Evolutionary conservation across 352 stramenopile species (phyloP), one percentile per base, ranked within the genome.

Genomic region (Pythium rhizo-oryzae): DNA sequence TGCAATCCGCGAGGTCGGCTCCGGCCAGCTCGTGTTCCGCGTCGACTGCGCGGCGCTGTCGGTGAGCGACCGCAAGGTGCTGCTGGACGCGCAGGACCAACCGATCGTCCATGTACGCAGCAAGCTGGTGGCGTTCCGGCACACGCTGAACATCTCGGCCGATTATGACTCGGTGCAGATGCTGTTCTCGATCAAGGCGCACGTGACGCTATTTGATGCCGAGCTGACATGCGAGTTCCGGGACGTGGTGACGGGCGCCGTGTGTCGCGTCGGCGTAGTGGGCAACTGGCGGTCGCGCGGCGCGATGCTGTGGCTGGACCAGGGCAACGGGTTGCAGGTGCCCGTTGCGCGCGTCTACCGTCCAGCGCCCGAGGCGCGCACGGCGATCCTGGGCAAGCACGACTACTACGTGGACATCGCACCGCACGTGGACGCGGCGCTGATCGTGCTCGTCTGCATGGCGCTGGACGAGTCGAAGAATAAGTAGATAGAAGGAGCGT

Each of bases 391-490:
- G n/a, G n/a, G n/a, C n/a, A n/a, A n/a, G n/a, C n/a, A n/a, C n/a
- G n/a, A n/a, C n/a, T n/a, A n/a, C n/a, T n/a, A n/a, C n/a, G n/a
- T n/a, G n/a, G n/a, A n/a, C n/a, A n/a, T n/a, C n/a, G n/a, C n/a
- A n/a, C n/a, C n/a, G n/a, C n/a, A n/a, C n/a, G n/a, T n/a, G n/a
- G n/a, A 25, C 43, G 19, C 67, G 59, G 18, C 35, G 21, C 47
- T 78, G 15, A 67, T 78, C 35, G 55, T 69, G 16, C 35, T 80
- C 19, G n/a, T 80, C 28, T 77, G 69, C 33, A 47, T 69, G 1
- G 61, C 65, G 1, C n/a, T 80, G 37, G 65, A 75, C 51, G 69
- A 73, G 50, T 24, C 30, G 33, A 65, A 65, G 25, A 72, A 65
- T n/a, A n/a, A n/a, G n/a, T n/a, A n/a, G n/a, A n/a, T n/a, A n/a